phyloP scores from a whole-genome alignment of 75 land plant species.

The Adiantum capillusveneris region DNA sequence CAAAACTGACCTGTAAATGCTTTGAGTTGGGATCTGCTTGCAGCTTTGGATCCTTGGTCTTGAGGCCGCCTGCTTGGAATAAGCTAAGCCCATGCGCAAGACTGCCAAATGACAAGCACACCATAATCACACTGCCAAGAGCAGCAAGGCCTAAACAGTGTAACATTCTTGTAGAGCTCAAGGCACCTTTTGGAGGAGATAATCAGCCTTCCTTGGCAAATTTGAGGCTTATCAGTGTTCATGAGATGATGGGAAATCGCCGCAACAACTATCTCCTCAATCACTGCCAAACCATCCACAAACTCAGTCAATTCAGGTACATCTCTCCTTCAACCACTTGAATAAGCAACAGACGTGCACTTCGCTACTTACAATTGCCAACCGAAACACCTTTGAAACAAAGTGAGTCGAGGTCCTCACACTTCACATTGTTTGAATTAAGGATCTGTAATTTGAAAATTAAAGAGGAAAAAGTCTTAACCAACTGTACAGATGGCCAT shows the following conservation, averaged over 20 bases:
- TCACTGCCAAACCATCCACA: constrained; percentile 21
- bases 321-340: too few species aligned
- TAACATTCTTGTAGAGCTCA: too few species aligned
- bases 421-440: constrained; percentile 73
- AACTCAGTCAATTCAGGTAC: too few species aligned
- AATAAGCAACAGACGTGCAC: too few species aligned
- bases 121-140: too few species aligned
- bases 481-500: too few species aligned
- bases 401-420: constrained; percentile 74
- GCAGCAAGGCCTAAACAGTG: too few species aligned
- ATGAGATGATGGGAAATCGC: constrained; percentile 81
- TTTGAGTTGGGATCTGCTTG: too few species aligned
- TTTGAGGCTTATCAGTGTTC: constrained; percentile 65
- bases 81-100: constrained; percentile 71
- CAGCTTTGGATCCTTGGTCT: too few species aligned
- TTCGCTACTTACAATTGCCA: constrained; percentile 37
- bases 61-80: constrained; percentile 50
- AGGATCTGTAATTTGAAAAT: constrained; percentile 25
- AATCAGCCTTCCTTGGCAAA: constrained; percentile 71
- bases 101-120: too few species aligned
- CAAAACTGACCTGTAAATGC: too few species aligned
- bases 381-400: constrained; percentile 48
- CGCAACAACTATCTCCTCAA: constrained; percentile 80
- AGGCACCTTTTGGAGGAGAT: constrained; percentile 71
- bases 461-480: too few species aligned